A percentile compares a stretch with the other conserved stretches of the same genome.
Conservation (phyloP, 495 filamentous ascomycete species). For the Lepidopterella palustris region DNA sequence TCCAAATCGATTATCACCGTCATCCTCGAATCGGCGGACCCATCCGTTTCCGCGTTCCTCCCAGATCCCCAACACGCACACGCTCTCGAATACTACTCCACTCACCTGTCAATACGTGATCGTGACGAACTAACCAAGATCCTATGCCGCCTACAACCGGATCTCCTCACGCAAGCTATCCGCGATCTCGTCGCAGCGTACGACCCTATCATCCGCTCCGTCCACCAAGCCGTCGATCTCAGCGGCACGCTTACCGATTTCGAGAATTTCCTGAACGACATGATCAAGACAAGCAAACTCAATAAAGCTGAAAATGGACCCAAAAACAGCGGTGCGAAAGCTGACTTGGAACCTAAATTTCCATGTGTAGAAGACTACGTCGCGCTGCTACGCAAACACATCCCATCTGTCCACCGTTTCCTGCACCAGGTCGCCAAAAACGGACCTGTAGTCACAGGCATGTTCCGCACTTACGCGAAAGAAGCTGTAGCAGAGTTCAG, state of each 20-base stretch:
- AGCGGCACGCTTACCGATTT: conserved; percentile 50
- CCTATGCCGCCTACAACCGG: conserved; percentile 52
- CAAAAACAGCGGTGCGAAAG: conserved; percentile 4
- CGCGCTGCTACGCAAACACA: conserved; percentile 48
- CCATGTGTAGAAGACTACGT: conserved; percentile 60
- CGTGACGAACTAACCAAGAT: conserved; percentile 52
- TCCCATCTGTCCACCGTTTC: conserved; percentile 51
- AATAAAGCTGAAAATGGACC: conserved; percentile 16
- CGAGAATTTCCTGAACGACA: conserved; percentile 54
- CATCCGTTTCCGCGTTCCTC: conserved; percentile 32
- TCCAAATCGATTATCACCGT: conserved; percentile 47
- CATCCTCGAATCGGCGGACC: conserved; percentile 39
- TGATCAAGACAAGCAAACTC: conserved; percentile 46
- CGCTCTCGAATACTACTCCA: conserved; percentile 53
- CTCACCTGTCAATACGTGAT: conserved; percentile 53
- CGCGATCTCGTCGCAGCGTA: conserved; percentile 52
- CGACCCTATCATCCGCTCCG: conserved; percentile 57
- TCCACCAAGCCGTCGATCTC: conserved; percentile 60
- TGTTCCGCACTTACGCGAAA: conserved; percentile 45
- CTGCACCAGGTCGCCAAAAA: conserved; percentile 56
- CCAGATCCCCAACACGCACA: conserved; percentile 47
- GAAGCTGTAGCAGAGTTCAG: conserved; percentile 40
- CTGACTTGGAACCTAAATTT: conserved; percentile 6
- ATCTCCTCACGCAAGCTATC: conserved; percentile 52
- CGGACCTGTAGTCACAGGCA: conserved; percentile 49